A percentile compares a stretch with the other conserved stretches of the same genome.
Evolutionary conservation across 1,284 basidiomycete species (phyloP).

Genomic region (Melampsora larici-populina): DNA sequence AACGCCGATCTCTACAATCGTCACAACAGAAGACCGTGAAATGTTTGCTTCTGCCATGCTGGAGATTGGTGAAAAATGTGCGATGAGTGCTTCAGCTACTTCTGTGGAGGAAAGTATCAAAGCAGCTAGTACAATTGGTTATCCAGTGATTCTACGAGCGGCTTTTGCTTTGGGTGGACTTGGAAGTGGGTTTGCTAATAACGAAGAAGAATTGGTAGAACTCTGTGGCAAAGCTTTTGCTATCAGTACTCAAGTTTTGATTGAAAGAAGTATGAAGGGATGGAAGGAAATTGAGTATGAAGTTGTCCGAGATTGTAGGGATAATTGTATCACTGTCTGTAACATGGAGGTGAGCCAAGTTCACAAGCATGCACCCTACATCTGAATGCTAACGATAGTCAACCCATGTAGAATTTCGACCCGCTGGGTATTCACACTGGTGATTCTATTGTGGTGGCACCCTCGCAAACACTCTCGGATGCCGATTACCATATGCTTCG

Average conservation of each 20-base stretch:
- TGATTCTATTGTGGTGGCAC: constrained; percentile 97
- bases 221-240: constrained; percentile 92
- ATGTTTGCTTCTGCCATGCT: constrained; percentile 93
- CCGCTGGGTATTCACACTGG: constrained; percentile 98
- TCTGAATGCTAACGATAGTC: constrained; percentile 27
- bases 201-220: constrained; percentile 79
- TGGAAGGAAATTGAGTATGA: constrained; percentile 99
- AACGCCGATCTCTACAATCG: constrained; percentile 94
- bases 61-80: constrained; percentile 91
- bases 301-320: constrained; percentile 93
- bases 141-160: constrained; percentile 92
- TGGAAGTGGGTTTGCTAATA: constrained; percentile 88
- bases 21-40: constrained; percentile 94
- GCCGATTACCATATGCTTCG: constrained; percentile 98
- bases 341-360: constrained; percentile 86
- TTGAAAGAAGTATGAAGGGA: constrained; percentile 99
- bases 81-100: constrained; percentile 79
- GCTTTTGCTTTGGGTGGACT: constrained; percentile 94
- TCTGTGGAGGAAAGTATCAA: constrained; percentile 72
- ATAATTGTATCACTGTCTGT: constrained; percentile 98
- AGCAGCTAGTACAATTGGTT: constrained; percentile 86
- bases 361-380: constrained; percentile 10
- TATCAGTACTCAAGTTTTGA: constrained; percentile 91
- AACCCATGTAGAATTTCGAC: constrained; percentile 77
- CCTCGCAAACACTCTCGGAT: constrained; percentile 96